Conservation (phyloP, 768 basidiomycete genomes). For the Gymnopilus junonius region DNA sequence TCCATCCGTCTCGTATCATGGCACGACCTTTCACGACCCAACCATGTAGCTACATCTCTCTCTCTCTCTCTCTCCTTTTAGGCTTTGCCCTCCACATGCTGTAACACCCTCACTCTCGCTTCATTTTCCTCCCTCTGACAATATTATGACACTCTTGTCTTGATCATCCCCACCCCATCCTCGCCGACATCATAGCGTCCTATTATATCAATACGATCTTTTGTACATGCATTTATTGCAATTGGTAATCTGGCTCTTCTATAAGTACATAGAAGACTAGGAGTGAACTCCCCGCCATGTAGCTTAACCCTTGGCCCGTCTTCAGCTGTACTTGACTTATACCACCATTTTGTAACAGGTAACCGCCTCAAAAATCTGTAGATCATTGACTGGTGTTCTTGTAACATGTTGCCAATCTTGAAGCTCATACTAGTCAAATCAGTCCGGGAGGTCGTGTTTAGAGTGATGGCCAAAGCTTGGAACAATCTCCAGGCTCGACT, state of each 20-base stretch:
- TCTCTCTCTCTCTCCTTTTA: not conserved
- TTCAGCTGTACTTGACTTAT: too few relatives aligned
- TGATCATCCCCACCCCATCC: not conserved
- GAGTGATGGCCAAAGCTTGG: too few relatives aligned
- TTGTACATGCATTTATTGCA: not conserved
- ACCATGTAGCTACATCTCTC: conserved; percentile 6
- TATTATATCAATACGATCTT: not conserved
- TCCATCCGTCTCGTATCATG: conserved; percentile 6
- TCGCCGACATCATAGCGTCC: not conserved
- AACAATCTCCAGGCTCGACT: too few relatives aligned
- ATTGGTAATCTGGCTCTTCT: not conserved
- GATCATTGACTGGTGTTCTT: too few relatives aligned
- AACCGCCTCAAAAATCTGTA: too few relatives aligned
- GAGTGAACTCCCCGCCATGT: not conserved
- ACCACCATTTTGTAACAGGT: too few relatives aligned
- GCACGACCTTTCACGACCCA: conserved; percentile 13
- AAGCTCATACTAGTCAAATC: too few relatives aligned
- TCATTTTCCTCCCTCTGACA: not conserved
- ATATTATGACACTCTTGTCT: not conserved
- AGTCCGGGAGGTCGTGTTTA: too few relatives aligned
- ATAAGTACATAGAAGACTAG: not conserved
- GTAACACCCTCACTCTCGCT: not conserved
- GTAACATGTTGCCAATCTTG: too few relatives aligned
- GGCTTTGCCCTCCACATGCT: too few relatives aligned
- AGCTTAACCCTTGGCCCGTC: not conserved